Evolutionary conservation across 106 monocot species (phyloP).

Genomic region (Iris macrosiphon): DNA sequence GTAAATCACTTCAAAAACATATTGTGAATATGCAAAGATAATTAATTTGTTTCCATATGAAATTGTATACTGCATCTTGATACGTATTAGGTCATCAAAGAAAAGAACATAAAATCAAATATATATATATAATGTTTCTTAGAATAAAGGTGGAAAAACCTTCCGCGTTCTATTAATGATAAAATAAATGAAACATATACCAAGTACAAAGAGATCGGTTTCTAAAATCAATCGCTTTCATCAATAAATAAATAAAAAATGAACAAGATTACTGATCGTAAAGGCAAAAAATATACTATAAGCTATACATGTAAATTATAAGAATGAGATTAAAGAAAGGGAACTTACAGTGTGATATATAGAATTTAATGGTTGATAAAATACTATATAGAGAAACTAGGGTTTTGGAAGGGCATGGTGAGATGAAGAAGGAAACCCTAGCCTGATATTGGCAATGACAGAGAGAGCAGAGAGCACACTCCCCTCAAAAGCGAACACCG

Average conservation of each 20-base stretch:
- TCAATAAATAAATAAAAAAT: neutral
- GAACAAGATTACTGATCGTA: too few relatives aligned
- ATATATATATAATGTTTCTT: too few relatives aligned
- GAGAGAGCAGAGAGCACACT: conserved; percentile 62
- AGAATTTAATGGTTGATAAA: neutral
- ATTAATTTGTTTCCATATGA: too few relatives aligned
- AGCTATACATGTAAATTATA: neutral
- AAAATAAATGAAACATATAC: too few relatives aligned
- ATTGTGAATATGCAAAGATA: too few relatives aligned
- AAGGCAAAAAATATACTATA: neutral
- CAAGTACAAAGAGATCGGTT: too few relatives aligned
- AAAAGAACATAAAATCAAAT: too few relatives aligned
- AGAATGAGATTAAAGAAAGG: neutral
- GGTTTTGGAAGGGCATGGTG: neutral
- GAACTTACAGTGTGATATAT: neutral
- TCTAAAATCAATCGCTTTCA: neutral
- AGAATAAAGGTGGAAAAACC: too few relatives aligned
- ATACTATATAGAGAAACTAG: neutral
- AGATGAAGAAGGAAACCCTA: conserved; percentile 4
- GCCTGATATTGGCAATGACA: conserved; percentile 28
- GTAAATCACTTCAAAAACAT: too few relatives aligned
- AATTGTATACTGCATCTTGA: too few relatives aligned
- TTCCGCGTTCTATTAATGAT: too few relatives aligned
- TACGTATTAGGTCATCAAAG: too few relatives aligned
- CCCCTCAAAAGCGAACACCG: conserved; percentile 25